Evolutionary conservation across 139 green algal species (phyloP).

Genomic region (Tetraselmis striata): DNA sequence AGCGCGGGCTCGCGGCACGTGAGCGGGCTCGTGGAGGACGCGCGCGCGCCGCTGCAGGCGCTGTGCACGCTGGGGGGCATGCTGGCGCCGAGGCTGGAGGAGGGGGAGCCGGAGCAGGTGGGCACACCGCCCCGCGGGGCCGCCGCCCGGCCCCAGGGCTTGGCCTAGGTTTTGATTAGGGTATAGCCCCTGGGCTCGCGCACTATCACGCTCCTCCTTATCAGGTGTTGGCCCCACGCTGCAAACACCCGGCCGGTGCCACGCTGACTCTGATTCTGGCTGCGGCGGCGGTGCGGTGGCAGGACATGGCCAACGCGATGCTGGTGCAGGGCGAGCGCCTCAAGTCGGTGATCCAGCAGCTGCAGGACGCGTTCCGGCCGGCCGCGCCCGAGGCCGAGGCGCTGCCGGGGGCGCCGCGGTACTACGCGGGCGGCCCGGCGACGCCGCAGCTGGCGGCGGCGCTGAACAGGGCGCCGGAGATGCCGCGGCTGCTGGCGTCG

Average conservation of each 20-base stretch:
- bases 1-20: neutral
- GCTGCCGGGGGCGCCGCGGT: too few species aligned
- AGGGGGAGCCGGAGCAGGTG: neutral
- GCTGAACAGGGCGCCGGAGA: neutral
- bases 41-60: neutral
- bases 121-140: too few species aligned
- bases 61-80: neutral
- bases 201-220: too few species aligned
- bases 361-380: neutral
- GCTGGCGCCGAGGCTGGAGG: neutral
- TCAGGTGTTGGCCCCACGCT: too few species aligned
- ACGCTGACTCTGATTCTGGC: too few species aligned
- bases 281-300: too few species aligned
- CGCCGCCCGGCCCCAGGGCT: too few species aligned
- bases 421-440: neutral
- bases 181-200: too few species aligned
- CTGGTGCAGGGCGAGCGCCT: neutral
- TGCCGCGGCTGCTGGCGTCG: neutral
- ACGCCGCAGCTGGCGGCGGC: neutral
- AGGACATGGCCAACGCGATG: neutral
- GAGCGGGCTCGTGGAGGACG: neutral
- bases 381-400: too few species aligned
- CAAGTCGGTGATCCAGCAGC: neutral
- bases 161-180: too few species aligned
- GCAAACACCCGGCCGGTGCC: too few species aligned